phyloP scores from a whole-genome alignment of 1,284 basidiomycete genomes.

The Leccinum pachyderme region DNA sequence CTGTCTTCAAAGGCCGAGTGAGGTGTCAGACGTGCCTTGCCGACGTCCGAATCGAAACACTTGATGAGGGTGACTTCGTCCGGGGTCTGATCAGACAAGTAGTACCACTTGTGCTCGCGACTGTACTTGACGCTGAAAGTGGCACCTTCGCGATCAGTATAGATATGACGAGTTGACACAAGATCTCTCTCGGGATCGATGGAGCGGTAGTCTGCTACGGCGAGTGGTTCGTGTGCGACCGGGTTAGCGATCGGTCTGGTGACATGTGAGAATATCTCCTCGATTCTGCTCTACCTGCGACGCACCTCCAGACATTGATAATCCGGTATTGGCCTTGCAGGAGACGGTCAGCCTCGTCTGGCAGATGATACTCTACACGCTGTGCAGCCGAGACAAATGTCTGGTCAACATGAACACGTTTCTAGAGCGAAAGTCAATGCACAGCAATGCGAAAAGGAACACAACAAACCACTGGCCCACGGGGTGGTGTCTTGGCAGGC shows the following conservation, averaged over 20 bases:
- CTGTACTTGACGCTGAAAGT: not conserved
- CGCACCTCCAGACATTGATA: constrained; percentile 51
- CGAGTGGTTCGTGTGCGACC: constrained; percentile 30
- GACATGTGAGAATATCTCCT: not conserved
- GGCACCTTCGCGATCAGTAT: not conserved
- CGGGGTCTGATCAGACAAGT: constrained; percentile 37
- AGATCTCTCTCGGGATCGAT: constrained; percentile 2
- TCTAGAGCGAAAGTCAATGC: not conserved
- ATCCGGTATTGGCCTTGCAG: constrained; percentile 46
- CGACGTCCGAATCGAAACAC: constrained; percentile 41
- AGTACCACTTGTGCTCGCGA: not conserved
- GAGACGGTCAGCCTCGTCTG: constrained; percentile 39
- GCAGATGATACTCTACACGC: constrained; percentile 42
- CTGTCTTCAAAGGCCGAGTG: constrained; percentile 44
- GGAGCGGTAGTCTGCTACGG: constrained; percentile 18
- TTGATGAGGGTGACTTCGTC: constrained; percentile 49
- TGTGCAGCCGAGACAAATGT: constrained; percentile 30
- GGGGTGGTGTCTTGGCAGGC: constrained; percentile 7
- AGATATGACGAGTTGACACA: not conserved
- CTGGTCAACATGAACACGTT: constrained; percentile 31
- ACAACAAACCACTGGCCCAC: constrained; percentile 37
- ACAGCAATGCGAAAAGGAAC: not conserved
- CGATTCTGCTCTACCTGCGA: not conserved
- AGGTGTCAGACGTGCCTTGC: constrained; percentile 41
- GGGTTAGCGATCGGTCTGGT: constrained; percentile 41